Evolutionary conservation across 371 early-diverging fungal genomes (phyloP), one percentile per base, ranked within the genome.

Genomic region (Mucor irregularis): DNA sequence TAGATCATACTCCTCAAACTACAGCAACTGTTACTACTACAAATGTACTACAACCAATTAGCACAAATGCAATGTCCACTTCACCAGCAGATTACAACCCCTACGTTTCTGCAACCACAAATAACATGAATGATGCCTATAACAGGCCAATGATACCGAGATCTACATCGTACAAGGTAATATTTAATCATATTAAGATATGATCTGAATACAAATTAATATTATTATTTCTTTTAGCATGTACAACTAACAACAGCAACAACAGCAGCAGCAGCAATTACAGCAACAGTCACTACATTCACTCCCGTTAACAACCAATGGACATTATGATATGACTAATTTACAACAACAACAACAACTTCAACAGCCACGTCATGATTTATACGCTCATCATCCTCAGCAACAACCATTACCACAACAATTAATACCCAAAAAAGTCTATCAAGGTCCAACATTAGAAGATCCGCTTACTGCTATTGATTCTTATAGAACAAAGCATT

Each of bases 401-500:
- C 53, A 52, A 29, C 52, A 37, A 50, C 43, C 17, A 33, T 26
- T 2, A 28, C 28, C 26, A 26, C 49, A 44, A 25, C 56, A 55
- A 22, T 25, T 30, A 33, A 24, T 19, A n/a, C 48, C 28, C 22
- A 14, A n/a, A 14, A 14, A 39, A 4, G 22, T 44, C 14, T 50
- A 45, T 24, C 56, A 34, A 37, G 68, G 64, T 11, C 69, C 69
- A 14, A 56, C 57, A 5, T 50, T 58, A 19, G 69, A 68, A 55
- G 61, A 68, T 51, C 69, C 64, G 13, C 48, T 57, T 10, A 64
- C 64, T 29, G 69, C 61, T 24, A 57, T 46, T 49, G 69, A 61
- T 5, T 56, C 64, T 19, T 68, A 68, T 48, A 49, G 64, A 40
- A 13, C 56, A 17, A 58, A 50, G 2, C 31, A 28, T 30, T 35